Evolutionary conservation across 202 grass and related monocot species (phyloP), one percentile per base, ranked within the genome.

Genomic region (Carex sylvatica): DNA sequence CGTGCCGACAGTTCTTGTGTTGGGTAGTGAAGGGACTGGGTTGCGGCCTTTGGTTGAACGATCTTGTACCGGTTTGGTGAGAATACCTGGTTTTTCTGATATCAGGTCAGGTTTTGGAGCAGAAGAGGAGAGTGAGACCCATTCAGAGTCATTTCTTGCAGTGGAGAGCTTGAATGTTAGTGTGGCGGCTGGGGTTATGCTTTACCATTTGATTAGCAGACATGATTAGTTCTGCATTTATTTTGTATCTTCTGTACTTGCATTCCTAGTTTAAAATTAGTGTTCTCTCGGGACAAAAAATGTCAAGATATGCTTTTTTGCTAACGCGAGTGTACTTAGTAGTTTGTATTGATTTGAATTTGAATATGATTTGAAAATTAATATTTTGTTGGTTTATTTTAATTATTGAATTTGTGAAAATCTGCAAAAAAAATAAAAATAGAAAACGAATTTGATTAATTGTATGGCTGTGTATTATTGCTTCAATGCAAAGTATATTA

Each of bases 161-260:
- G 92, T 98, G 46, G 92, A 98, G 91, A 98, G 95, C 85, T 93
- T 98, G 85, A 98, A 98, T 88, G 95, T 95, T 62, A 98, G 95
- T 66, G 92, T 98, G 15, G 95, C 95, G 19, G 95, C 95, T 59
- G 95, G 95, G 23, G 92, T 98, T 87, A 89, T 98, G 84, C 90
- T 98, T 35, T 95, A 93, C 85, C 92, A 98, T 85, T 88, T 98
- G 14, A 83, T 79, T 84, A 82, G 88, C 79, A 88, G 85, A 65
- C 83, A 88, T 86, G 76, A 22, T 61, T 83, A 20, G 10, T 65
- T 63, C 2, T 47, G 42, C 11, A 33, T 9, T 49, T 49, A 13
- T 72, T 42, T 51, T 51, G 49, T n/a, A 74, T 55, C 15, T 55
- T 54, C 4, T 44, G 36, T 11, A 70, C 36, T 70, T 44, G 16